Evolutionary conservation across 108 stramenopile species (phyloP), one percentile per base, ranked within the genome.

Genomic region (Nannochloropsis oceanica): DNA sequence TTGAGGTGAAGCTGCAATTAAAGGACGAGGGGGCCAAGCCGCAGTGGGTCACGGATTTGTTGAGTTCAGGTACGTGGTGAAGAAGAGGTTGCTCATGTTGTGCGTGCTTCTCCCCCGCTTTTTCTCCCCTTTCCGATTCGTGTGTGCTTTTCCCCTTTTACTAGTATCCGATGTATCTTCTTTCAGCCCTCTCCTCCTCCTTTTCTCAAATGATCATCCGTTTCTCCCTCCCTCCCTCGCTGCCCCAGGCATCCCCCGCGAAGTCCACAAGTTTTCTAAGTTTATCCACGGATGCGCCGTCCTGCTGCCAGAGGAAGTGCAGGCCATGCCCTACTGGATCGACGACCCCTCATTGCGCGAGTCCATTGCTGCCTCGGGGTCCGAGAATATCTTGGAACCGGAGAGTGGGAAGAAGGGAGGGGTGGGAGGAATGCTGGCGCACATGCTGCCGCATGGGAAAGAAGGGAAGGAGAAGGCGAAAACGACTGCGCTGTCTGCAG

Each of bases 1-100:
- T 98, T 83, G 98, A 98, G 89, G 93, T 98, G 80, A 98, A 98
- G 89, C 89, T 98, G 79, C 95, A 96, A 84, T 83, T 97, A 26
- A 94, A 93, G 89, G 96, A 95, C 80, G 96, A 92, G 44, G 92
- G 92, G 44, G 83, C 92, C 81, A 93, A 92, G 42, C 95, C 97
- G 13, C 86, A 94, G 80, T 98, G 97, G 97, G 95, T 98, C 25
- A 91, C 92, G 12, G 94, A 97, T 82, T 90, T 97, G 88, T 93
- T 96, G 18, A 84, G 13, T n/a, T 84, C 82, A 73, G 59, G 59
- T 73, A 34, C 43, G 85, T 93, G 9, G 22, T n/a, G n/a, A 10
- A n/a, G n/a, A 10, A n/a, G 59, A 18, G 59, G 59, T 3, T 7
- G 7, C 22, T 18, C 59, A 73, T n/a, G 22, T 18, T n/a, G n/a